Evolutionary conservation across 129 eudicot species (phyloP).

Genomic region (Chrysanthemum makinoi): DNA sequence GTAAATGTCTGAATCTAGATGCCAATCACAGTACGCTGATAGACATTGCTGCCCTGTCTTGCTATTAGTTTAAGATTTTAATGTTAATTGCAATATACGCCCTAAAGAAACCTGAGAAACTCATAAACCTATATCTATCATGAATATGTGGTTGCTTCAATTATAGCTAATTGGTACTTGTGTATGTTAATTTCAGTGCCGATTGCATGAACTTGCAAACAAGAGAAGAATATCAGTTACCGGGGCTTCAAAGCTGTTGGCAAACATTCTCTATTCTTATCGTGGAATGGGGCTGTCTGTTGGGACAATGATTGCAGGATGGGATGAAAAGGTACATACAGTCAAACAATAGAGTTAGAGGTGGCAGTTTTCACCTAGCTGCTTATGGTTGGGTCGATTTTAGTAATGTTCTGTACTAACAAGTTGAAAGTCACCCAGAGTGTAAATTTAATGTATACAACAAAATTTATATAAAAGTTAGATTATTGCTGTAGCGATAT

Average conservation of each 20-base stretch:
- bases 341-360: neutral
- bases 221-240: constrained; percentile 83
- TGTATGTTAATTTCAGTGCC: constrained; percentile 47
- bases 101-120: too few species aligned
- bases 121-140: neutral
- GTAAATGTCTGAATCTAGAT: too few species aligned
- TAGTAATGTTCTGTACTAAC: neutral
- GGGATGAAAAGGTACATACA: constrained; percentile 80
- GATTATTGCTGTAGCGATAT: neutral
- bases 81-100: too few species aligned
- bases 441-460: neutral
- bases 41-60: neutral
- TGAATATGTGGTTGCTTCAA: constrained; percentile 5
- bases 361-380: neutral
- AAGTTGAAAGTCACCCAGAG: neutral
- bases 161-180: neutral
- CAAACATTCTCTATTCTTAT: constrained; percentile 80
- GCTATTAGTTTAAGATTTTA: neutral
- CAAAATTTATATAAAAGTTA: neutral
- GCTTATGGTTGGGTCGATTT: neutral
- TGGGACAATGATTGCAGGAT: constrained; percentile 95
- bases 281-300: constrained; percentile 97
- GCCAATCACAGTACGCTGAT: too few species aligned
- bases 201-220: constrained; percentile 81
- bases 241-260: constrained; percentile 83